Evolutionary conservation across 73 alveolate species (phyloP).

Genomic region (Tetrahymena elliotti): DNA sequence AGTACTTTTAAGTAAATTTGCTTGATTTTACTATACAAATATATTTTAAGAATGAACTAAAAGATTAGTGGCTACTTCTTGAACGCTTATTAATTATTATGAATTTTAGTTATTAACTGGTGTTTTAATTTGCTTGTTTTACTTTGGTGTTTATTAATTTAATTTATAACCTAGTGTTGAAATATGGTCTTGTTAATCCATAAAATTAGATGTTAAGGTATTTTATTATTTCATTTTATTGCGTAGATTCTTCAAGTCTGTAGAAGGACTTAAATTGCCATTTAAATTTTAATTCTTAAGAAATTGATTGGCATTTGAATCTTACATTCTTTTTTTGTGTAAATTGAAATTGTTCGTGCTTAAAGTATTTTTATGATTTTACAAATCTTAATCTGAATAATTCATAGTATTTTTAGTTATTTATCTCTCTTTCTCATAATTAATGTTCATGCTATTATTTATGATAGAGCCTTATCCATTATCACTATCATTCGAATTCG

Average conservation of each 20-base stretch:
- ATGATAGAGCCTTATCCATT: not conserved
- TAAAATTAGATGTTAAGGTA: not conserved
- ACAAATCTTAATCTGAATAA: not conserved
- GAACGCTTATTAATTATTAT: not conserved
- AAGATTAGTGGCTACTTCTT: not conserved
- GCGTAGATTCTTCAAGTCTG: not conserved
- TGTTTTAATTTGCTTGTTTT: not conserved
- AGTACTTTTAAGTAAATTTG: not conserved
- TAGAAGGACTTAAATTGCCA: not conserved
- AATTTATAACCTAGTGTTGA: not conserved
- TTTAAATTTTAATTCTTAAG: not conserved
- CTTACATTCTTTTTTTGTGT: not conserved
- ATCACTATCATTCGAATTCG: not conserved
- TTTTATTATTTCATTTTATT: not conserved
- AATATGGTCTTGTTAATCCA: not conserved
- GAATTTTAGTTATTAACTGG: not conserved
- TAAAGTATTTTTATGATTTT: not conserved
- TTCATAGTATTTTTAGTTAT: not conserved
- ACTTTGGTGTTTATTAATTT: not conserved
- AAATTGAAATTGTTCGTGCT: not conserved
- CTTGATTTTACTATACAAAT: not conserved
- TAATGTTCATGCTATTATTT: not conserved
- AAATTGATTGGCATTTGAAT: not conserved
- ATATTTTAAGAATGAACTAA: not conserved
- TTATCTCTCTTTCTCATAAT: not conserved